Evolutionary conservation across 169 alveolate species (phyloP).

Genomic region (Theileria sp.): DNA sequence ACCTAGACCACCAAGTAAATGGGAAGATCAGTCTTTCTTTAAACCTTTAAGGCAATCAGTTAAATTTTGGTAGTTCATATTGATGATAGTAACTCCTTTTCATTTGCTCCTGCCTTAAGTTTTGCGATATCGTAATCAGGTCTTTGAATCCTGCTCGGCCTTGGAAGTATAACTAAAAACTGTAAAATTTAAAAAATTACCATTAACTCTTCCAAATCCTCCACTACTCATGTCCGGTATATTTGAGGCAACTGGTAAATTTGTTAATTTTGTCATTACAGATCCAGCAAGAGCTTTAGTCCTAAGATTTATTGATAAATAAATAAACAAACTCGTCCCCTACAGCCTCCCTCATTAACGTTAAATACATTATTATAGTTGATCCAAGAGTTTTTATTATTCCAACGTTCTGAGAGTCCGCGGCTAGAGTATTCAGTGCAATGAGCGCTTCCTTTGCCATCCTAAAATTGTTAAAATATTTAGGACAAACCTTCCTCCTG

Average conservation of each 20-base stretch:
- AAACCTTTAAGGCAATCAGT: conserved; percentile 77
- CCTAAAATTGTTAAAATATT: neutral
- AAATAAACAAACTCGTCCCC: conserved; percentile 43
- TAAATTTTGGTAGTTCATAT: conserved; percentile 70
- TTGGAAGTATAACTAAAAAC: conserved; percentile 43
- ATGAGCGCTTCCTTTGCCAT: conserved; percentile 53
- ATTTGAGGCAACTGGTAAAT: conserved; percentile 73
- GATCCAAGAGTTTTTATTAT: conserved; percentile 48
- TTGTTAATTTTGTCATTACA: conserved; percentile 70
- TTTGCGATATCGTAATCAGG: conserved; percentile 66
- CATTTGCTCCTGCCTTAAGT: conserved; percentile 46
- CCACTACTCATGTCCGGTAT: conserved; percentile 73
- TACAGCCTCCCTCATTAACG: conserved; percentile 59
- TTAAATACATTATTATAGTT: conserved; percentile 45
- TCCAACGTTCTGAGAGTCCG: conserved; percentile 43
- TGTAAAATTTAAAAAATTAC: conserved; percentile 15
- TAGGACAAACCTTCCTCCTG: conserved; percentile 56
- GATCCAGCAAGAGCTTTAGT: conserved; percentile 72
- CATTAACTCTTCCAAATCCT: conserved; percentile 75
- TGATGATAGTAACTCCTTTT: conserved; percentile 21
- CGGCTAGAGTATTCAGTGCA: conserved; percentile 51
- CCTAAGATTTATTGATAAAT: neutral
- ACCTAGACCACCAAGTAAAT: conserved; percentile 66
- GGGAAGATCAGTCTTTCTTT: conserved; percentile 78
- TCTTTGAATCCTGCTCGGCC: conserved; percentile 56